Conservation (phyloP, 2,329 filamentous ascomycete species). For the Thelonectria blattea region DNA sequence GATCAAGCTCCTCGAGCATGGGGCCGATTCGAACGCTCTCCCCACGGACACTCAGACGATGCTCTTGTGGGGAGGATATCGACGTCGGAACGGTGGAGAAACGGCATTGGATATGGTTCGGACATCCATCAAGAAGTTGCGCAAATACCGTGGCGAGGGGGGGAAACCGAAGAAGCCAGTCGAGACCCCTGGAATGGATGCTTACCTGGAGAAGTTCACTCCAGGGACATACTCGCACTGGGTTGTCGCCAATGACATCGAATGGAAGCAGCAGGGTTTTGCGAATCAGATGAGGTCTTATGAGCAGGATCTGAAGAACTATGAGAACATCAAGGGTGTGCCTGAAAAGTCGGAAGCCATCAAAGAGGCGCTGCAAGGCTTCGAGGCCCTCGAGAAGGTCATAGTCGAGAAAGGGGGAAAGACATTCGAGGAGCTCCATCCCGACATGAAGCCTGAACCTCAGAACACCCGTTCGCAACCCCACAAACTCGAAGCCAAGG, state of each 20-base stretch:
- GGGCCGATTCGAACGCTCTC: slow-evolving; percentile 70
- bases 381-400: slow-evolving; percentile 43
- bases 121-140: slow-evolving; percentile 56
- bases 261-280: slow-evolving; percentile 41
- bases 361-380: slow-evolving; percentile 24
- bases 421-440: slow-evolving; percentile 69
- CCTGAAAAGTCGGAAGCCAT: slow-evolving; percentile 64
- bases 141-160: slow-evolving; percentile 46
- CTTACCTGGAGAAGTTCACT: slow-evolving; percentile 59
- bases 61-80: slow-evolving; percentile 40
- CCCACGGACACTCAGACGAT: slow-evolving; percentile 48
- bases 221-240: slow-evolving; percentile 67
- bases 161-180: slow-evolving; percentile 30
- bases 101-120: slow-evolving; percentile 68
- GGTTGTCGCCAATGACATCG: slow-evolving; percentile 51
- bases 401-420: slow-evolving; percentile 66
- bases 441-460: slow-evolving; percentile 49
- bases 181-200: slow-evolving; percentile 49
- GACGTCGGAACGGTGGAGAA: slow-evolving; percentile 47
- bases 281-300: slow-evolving; percentile 41
- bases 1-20: slow-evolving; percentile 64
- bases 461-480: slow-evolving; percentile 7
- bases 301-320: slow-evolving; percentile 31
- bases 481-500: slow-evolving; percentile 23
- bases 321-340: slow-evolving; percentile 27